Evolutionary conservation across 257 asterid genomes (phyloP).

Genomic region (Craterostigma plantagineum): DNA sequence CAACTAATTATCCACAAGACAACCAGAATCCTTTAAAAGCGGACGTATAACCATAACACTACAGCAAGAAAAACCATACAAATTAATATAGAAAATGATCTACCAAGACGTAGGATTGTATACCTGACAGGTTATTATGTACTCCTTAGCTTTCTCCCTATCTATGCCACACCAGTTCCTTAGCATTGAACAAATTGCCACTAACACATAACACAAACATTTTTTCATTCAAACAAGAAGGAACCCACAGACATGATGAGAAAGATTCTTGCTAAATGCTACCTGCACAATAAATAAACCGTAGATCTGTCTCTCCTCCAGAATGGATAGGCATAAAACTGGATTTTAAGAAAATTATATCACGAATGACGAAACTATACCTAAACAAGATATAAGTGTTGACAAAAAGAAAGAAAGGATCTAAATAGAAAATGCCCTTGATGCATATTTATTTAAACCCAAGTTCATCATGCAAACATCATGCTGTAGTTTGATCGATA

Average conservation of each 20-base stretch:
- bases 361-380: constrained; percentile 2
- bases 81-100: constrained; percentile 1
- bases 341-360: constrained; percentile 14
- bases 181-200: constrained; percentile 70
- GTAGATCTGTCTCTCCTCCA: constrained; percentile 93
- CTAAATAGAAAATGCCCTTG: too few species aligned
- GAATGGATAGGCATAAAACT: constrained; percentile 87
- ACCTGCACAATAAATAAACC: constrained; percentile 96
- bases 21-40: constrained; percentile 3
- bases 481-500: too few species aligned
- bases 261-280: constrained; percentile 10
- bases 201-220: constrained; percentile 25
- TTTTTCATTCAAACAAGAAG: constrained; percentile 7
- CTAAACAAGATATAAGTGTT: not conserved
- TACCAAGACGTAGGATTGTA: constrained; percentile 3
- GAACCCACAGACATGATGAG: constrained; percentile 6
- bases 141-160: constrained; percentile 62
- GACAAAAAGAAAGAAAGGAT: not conserved
- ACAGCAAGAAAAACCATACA: not conserved
- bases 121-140: constrained; percentile 75
- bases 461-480: too few species aligned
- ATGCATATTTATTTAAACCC: too few species aligned
- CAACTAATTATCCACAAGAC: constrained; percentile 4
- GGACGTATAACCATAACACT: too few species aligned
- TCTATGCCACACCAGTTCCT: constrained; percentile 89